Evolutionary conservation across 164 flowering plant species (phyloP).

Genomic region (Aristolochia fimbriata): DNA sequence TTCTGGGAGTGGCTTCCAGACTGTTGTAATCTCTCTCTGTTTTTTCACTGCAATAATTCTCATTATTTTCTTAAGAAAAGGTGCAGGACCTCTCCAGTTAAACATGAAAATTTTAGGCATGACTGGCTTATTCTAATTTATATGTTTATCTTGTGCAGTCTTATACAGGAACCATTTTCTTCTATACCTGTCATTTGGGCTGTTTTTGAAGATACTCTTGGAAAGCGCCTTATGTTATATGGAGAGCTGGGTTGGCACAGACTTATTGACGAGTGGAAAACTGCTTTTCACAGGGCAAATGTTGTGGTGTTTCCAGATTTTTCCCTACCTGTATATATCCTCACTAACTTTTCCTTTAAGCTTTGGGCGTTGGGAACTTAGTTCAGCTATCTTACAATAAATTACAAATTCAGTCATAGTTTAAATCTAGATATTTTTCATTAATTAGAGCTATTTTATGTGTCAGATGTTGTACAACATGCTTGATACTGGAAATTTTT

Average conservation of each 20-base stretch:
- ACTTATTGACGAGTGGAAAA: slow-evolving; percentile 69
- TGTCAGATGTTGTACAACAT: slow-evolving; percentile 84
- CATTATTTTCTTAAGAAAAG: no score
- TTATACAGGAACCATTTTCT: slow-evolving; percentile 98
- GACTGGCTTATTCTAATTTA: slow-evolving; percentile 16
- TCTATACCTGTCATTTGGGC: slow-evolving; percentile 89
- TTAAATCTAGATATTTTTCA: not conserved
- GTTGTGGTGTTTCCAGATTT: slow-evolving; percentile 76
- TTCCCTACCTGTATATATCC: slow-evolving; percentile 57
- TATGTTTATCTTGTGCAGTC: slow-evolving; percentile 85
- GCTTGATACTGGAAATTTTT: slow-evolving; percentile 93
- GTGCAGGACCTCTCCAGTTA: no score
- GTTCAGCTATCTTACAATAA: not conserved
- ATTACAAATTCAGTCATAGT: no score
- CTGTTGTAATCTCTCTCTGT: no score
- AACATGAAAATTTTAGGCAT: not conserved
- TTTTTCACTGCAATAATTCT: no score
- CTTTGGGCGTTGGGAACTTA: not conserved
- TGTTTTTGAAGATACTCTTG: slow-evolving; percentile 77
- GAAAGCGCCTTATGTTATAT: slow-evolving; percentile 58
- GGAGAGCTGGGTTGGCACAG: slow-evolving; percentile 49
- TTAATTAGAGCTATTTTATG: slow-evolving; percentile 4
- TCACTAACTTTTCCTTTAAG: not conserved
- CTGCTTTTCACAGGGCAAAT: slow-evolving; percentile 68
- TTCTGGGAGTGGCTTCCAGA: no score